Conservation (phyloP, 108 stramenopile species). For the Bacterosira constricta region DNA sequence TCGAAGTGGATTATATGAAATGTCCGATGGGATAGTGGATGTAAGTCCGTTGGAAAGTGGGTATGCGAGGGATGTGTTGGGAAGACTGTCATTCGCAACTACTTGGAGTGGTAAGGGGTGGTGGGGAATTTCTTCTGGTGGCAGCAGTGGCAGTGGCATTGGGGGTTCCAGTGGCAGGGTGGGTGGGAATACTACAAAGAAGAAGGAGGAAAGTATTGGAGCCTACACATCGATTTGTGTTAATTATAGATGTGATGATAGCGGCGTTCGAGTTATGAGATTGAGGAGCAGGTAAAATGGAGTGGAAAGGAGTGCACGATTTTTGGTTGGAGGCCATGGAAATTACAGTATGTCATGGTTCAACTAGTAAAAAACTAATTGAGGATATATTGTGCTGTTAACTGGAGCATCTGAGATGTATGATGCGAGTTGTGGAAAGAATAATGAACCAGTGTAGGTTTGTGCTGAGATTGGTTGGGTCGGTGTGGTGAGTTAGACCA, state of each 20-base stretch:
- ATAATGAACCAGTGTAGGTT: too few relatives aligned
- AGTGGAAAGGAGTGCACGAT: too few relatives aligned
- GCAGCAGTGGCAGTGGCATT: neutral
- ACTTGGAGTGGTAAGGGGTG: slow-evolving; percentile 50
- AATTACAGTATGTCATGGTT: too few relatives aligned
- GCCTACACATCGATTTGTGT: slow-evolving; percentile 34
- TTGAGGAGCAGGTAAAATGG: slow-evolving; percentile 31
- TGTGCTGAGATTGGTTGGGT: too few relatives aligned
- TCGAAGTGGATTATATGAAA: slow-evolving; percentile 64
- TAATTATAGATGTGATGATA: slow-evolving; percentile 45
- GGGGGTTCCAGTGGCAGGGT: neutral
- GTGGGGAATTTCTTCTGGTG: slow-evolving; percentile 28
- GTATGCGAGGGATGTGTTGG: slow-evolving; percentile 79
- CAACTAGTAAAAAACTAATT: too few relatives aligned
- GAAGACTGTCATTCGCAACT: slow-evolving; percentile 55
- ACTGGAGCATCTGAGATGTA: too few relatives aligned
- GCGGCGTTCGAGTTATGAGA: slow-evolving; percentile 45
- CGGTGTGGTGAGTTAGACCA: too few relatives aligned
- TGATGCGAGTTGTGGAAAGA: too few relatives aligned
- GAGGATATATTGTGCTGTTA: too few relatives aligned
- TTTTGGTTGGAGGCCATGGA: too few relatives aligned
- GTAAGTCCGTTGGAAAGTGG: slow-evolving; percentile 78
- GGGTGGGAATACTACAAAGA: neutral
- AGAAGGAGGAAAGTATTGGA: slow-evolving; percentile 6
- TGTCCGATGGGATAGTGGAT: slow-evolving; percentile 83